phyloP scores from a whole-genome alignment of 148 eudicot genomes.

The Heliosperma pusillum region DNA sequence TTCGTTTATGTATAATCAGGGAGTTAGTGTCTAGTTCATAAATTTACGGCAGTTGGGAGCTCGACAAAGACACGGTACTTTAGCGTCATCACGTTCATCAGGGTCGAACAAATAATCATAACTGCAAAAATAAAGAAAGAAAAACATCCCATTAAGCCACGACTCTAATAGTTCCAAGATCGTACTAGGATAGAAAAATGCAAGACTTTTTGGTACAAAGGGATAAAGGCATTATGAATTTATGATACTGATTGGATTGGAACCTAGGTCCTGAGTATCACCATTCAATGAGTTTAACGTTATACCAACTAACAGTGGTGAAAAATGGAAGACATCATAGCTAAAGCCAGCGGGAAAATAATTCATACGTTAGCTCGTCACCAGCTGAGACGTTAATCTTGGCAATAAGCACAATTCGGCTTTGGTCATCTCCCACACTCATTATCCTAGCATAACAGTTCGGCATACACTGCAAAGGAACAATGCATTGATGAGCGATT shows the following conservation, averaged over 20 bases:
- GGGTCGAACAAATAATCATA: conserved; percentile 89
- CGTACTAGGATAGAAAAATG: not conserved
- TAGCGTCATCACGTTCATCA: conserved; percentile 74
- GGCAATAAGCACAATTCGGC: conserved; percentile 86
- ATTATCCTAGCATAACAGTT: conserved; percentile 93
- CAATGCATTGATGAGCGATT: not conserved
- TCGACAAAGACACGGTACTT: conserved; percentile 85
- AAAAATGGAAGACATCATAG: not conserved
- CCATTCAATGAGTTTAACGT: not conserved
- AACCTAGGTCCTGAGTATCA: not conserved
- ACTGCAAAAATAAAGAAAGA: conserved; percentile 34
- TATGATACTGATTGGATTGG: not conserved
- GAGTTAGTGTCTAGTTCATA: conserved; percentile 45
- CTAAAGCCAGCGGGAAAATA: not conserved
- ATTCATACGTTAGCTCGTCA: conserved; percentile 74
- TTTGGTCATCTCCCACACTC: conserved; percentile 61
- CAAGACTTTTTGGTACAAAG: not conserved
- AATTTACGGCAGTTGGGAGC: conserved; percentile 78
- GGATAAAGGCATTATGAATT: not conserved
- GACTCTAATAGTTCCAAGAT: not conserved
- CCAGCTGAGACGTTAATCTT: conserved; percentile 71
- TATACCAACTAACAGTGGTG: not conserved
- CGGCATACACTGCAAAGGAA: conserved; percentile 78
- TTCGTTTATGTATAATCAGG: conserved; percentile 12
- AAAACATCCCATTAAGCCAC: not conserved